phyloP scores from a whole-genome alignment of 2,329 filamentous ascomycete species.

The Penicillium brasilianum region DNA sequence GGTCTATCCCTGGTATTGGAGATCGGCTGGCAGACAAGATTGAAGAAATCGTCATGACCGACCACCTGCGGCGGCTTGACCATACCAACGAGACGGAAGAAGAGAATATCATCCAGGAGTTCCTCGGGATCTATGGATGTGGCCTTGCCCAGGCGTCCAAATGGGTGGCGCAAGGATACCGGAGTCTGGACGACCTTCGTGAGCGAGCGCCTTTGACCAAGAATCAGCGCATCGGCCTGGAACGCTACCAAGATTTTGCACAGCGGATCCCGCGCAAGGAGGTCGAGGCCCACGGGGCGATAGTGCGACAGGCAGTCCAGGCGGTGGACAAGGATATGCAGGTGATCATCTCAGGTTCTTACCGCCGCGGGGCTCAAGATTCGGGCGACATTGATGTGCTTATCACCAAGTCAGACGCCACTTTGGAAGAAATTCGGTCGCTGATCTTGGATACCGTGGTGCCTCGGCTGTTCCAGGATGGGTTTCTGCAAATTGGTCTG shows the following conservation, averaged over 20 bases:
- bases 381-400: conserved; percentile 87
- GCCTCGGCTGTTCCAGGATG: conserved; percentile 60
- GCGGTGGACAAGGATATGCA: conserved; percentile 68
- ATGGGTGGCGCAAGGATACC: conserved; percentile 78
- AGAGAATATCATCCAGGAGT: conserved; percentile 69
- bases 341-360: conserved; percentile 80
- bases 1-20: conserved; percentile 71
- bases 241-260: conserved; percentile 79
- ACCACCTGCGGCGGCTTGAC: conserved; percentile 73
- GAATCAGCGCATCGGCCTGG: conserved; percentile 76
- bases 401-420: conserved; percentile 70
- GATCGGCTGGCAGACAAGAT: conserved; percentile 79
- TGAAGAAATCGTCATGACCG: conserved; percentile 81
- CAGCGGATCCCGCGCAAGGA: conserved; percentile 77
- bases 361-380: conserved; percentile 74
- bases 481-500: conserved; percentile 73
- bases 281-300: conserved; percentile 69
- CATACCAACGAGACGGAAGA: conserved; percentile 69
- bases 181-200: conserved; percentile 73
- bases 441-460: conserved; percentile 70
- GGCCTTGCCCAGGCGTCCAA: conserved; percentile 71
- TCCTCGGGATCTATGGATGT: conserved; percentile 79
- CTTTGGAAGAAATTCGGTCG: conserved; percentile 61
- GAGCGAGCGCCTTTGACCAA: conserved; percentile 66
- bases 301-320: conserved; percentile 65